Percentiles rank a stretch among this genome's conserved stretches.
These are phyloP conservation scores for Colletotrichum lupini DNA, from an alignment of 2,329 filamentous ascomycete genomes.

Conservation along the genomic window DNA sequence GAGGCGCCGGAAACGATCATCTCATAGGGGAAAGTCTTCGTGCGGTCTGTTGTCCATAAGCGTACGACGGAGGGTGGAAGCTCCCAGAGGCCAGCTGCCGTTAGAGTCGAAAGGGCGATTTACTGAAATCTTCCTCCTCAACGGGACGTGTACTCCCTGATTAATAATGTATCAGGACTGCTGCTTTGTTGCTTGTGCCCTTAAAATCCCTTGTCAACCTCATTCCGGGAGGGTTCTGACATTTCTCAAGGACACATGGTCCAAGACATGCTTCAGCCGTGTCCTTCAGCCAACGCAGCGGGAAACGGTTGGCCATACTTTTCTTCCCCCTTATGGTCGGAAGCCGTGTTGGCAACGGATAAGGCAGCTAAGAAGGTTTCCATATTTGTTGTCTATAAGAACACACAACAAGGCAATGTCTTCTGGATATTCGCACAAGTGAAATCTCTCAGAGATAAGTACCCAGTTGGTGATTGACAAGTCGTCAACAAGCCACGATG, in stretches of 20 bases:
- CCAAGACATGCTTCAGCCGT: constrained; percentile 14
- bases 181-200: too few relatives aligned
- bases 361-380: constrained; percentile 43
- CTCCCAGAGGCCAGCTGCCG: too few relatives aligned
- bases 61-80: too few relatives aligned
- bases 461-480: constrained; percentile 47
- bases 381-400: constrained; percentile 43
- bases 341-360: constrained; percentile 37
- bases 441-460: constrained; percentile 43
- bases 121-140: too few relatives aligned
- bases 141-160: too few relatives aligned
- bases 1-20: background rate
- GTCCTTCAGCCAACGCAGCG: constrained; percentile 46
- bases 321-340: constrained; percentile 39
- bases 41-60: background rate
- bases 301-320: constrained; percentile 48
- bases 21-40: background rate
- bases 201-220: too few relatives aligned
- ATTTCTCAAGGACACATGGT: background rate
- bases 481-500: constrained; percentile 45
- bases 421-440: constrained; percentile 41
- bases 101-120: too few relatives aligned
- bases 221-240: too few relatives aligned
- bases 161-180: too few relatives aligned
- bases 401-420: constrained; percentile 47